A percentile compares a stretch with the other conserved stretches of the same genome.
These are phyloP conservation scores for Gossypium sturtianum DNA, from an alignment of 345 rosid species.

Conservation along the genomic window DNA sequence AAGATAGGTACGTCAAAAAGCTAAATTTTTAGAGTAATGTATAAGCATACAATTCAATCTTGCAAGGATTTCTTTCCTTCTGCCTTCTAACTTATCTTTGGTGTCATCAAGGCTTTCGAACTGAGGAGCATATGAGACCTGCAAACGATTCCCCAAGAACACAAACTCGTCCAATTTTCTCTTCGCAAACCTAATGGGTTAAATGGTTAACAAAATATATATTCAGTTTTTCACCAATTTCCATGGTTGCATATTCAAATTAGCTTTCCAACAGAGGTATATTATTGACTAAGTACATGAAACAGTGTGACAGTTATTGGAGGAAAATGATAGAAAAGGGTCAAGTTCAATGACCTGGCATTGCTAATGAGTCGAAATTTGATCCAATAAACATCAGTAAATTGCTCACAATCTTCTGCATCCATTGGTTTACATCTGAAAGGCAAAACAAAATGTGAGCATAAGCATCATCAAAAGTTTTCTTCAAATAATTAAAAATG, in stretches of 20 bases:
- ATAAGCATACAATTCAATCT: conserved; percentile 53
- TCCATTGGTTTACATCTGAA: conserved; percentile 84
- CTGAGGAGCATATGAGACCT: conserved; percentile 73
- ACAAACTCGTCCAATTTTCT: conserved; percentile 76
- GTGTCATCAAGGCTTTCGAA: conserved; percentile 71
- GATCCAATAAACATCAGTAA: conserved; percentile 83
- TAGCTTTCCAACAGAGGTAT: neutral
- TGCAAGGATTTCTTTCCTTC: conserved; percentile 67
- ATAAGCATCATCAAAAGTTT: neutral
- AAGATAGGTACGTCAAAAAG: neutral
- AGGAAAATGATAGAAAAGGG: neutral
- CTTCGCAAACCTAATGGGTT: conserved; percentile 64
- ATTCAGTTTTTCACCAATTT: neutral
- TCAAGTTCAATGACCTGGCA: conserved; percentile 47
- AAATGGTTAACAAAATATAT: neutral
- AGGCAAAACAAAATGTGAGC: neutral
- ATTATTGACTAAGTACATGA: neutral
- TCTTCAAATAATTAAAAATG: neutral
- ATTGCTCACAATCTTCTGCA: conserved; percentile 73
- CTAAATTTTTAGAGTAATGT: neutral
- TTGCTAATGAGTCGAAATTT: conserved; percentile 60
- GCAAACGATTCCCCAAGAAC: conserved; percentile 67
- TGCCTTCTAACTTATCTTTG: conserved; percentile 68
- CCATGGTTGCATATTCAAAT: neutral
- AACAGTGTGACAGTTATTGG: neutral